Evolutionary conservation across 768 basidiomycete species (phyloP), one percentile per base, ranked within the genome.

Genomic region (Russula compacta): DNA sequence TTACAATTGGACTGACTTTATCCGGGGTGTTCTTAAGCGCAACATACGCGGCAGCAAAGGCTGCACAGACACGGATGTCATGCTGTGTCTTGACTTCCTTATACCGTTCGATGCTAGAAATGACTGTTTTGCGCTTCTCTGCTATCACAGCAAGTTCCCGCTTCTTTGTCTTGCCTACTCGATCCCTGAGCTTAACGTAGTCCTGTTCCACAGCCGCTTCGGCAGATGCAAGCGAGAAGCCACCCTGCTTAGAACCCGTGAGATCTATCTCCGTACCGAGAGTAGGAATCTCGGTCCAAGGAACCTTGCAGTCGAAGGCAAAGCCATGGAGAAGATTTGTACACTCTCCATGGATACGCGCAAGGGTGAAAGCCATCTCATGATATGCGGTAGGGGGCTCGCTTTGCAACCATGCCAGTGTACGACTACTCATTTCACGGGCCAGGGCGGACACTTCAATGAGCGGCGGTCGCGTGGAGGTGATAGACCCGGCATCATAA

Each of bases 1-100:
- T 94, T 47, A 99, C 93, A 51, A 99, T 85, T 0, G 97, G 95
- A 67, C 92, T 95, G 64, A 98, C 86, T 75, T 97, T 98, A 63
- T 92, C 84, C 0, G 97, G 95, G 11, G 92, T 84, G 38, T 83
- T 83, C 69, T 82, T 80, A 65, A 98, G 84, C 8, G 93, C 87
- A 12, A 99, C 87, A 65, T 94, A 87, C 0, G 95, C 92, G 2
- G 91, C 87, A 8, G 95, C 92, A 68, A 97, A 88, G 0, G 92
- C 84, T 7, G 97, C 92, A 2, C 85, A 86, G 19, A 98, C 87
- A 44, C 93, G 88, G 21, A 84, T 82, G 65, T 98, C 95, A 69
- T 94, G 84, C 68, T 89, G 86, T 33, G 80, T 80, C 75, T 95
- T 98, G 64, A 88, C 79, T 61, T 90, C 86, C 44, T 81, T 77